Evolutionary conservation across 495 filamentous ascomycete species (phyloP).

Genomic region (Trichoderma virens): DNA sequence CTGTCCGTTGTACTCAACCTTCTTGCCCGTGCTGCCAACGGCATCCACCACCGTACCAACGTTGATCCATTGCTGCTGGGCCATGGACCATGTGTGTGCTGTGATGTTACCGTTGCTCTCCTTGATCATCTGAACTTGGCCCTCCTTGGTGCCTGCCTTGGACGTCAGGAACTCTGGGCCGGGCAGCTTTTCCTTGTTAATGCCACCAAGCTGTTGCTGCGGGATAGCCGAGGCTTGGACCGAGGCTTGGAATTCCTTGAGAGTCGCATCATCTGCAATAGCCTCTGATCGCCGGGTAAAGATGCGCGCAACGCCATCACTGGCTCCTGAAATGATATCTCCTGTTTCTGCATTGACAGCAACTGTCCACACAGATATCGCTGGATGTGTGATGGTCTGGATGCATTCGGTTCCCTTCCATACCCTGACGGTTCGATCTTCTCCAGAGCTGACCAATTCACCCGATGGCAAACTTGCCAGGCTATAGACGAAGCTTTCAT

Average conservation of each 20-base stretch:
- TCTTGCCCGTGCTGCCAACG: conserved; percentile 67
- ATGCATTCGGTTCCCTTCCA: conserved; percentile 79
- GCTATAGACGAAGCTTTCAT: conserved; percentile 94
- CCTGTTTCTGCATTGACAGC: conserved; percentile 72
- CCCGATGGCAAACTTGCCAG: conserved; percentile 69
- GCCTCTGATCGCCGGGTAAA: conserved; percentile 72
- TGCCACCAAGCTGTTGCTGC: conserved; percentile 59
- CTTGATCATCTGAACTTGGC: conserved; percentile 84
- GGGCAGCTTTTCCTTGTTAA: conserved; percentile 86
- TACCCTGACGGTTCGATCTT: conserved; percentile 84
- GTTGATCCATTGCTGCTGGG: conserved; percentile 61
- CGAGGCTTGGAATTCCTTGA: conserved; percentile 65
- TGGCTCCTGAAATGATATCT: conserved; percentile 88
- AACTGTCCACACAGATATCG: conserved; percentile 92
- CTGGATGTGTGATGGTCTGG: conserved; percentile 95
- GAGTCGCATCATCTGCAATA: conserved; percentile 49
- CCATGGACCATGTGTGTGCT: conserved; percentile 70
- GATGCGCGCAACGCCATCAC: conserved; percentile 77
- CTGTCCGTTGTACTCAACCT: conserved; percentile 67
- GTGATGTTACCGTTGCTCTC: conserved; percentile 72
- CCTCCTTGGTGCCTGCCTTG: conserved; percentile 82
- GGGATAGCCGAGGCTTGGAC: conserved; percentile 81
- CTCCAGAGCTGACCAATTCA: conserved; percentile 83
- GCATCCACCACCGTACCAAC: conserved; percentile 92
- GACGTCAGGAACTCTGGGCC: conserved; percentile 74